These are phyloP conservation scores for Sonneratia alba DNA, from an alignment of 345 rosid genomes.

Conservation along the genomic window DNA sequence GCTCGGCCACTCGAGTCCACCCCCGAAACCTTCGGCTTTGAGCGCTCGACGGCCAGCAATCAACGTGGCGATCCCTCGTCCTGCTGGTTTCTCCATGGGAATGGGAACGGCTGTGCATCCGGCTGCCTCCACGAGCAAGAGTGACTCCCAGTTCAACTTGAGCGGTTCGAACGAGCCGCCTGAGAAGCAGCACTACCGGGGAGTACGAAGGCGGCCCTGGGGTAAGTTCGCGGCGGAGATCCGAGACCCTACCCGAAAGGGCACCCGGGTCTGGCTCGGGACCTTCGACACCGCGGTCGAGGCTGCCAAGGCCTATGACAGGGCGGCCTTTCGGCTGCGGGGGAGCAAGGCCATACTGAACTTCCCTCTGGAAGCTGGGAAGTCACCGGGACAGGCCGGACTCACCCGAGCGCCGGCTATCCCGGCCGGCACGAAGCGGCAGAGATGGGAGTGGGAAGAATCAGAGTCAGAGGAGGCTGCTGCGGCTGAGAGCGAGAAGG, in stretches of 20 bases:
- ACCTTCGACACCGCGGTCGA: constrained; percentile 73
- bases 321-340: constrained; percentile 72
- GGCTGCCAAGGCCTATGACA: constrained; percentile 86
- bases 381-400: not conserved
- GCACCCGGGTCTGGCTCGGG: constrained; percentile 84
- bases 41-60: constrained; percentile 61
- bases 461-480: constrained; percentile 1
- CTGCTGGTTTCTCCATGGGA: constrained; percentile 1
- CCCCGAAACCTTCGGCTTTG: constrained; percentile 28
- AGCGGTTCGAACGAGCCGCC: constrained; percentile 6
- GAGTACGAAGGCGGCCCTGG: constrained; percentile 85
- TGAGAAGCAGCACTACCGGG: constrained; percentile 68
- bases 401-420: constrained; percentile 11
- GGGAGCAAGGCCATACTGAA: constrained; percentile 87
- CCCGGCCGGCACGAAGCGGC: constrained; percentile 20
- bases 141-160: not conserved
- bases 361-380: constrained; percentile 71
- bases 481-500: not conserved
- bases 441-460: constrained; percentile 27
- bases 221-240: constrained; percentile 89
- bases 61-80: constrained; percentile 36
- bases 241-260: constrained; percentile 80
- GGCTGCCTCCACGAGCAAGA: not conserved
- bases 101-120: not conserved
- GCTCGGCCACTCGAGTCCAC: not conserved